These are phyloP conservation scores for Ustilago lituana DNA, from an alignment of 1,284 basidiomycete species.

Conservation along the genomic window DNA sequence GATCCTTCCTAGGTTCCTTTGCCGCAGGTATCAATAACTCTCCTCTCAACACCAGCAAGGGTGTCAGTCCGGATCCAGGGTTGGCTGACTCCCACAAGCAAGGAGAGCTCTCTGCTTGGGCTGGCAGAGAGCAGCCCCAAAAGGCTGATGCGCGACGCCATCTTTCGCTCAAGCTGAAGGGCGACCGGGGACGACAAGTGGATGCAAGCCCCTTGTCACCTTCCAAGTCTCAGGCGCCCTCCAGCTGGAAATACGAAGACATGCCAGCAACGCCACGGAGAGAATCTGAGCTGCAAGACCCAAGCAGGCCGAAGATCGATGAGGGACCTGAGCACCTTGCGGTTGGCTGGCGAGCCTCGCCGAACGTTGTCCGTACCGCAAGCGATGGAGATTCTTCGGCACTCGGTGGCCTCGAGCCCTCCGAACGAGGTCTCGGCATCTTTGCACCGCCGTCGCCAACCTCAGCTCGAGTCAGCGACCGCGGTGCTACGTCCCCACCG, in stretches of 20 bases:
- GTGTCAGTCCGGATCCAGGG: neutral
- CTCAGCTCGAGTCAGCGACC: neutral
- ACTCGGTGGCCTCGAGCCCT: neutral
- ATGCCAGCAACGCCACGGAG: conserved; percentile 7
- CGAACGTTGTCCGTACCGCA: neutral
- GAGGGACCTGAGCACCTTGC: neutral
- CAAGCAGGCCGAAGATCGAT: neutral
- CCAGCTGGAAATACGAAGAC: conserved; percentile 18
- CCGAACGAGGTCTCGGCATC: conserved; percentile 18
- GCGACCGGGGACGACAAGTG: conserved; percentile 1
- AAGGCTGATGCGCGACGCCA: conserved; percentile 7
- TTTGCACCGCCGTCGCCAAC: conserved; percentile 5
- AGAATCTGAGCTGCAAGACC: conserved; percentile 7
- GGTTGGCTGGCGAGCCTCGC: conserved; percentile 1
- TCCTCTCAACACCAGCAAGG: conserved; percentile 13
- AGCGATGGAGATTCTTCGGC: conserved; percentile 13
- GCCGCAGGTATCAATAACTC: conserved; percentile 23
- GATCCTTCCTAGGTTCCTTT: conserved; percentile 35
- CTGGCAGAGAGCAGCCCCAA: neutral
- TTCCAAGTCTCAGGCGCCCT: conserved; percentile 15
- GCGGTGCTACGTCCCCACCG: neutral
- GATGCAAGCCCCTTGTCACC: conserved; percentile 2
- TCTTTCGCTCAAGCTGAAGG: conserved; percentile 24
- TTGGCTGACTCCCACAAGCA: conserved; percentile 6
- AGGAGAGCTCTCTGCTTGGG: neutral